phyloP scores from a whole-genome alignment of 495 filamentous ascomycete species.

The Sporormia fimetaria region DNA sequence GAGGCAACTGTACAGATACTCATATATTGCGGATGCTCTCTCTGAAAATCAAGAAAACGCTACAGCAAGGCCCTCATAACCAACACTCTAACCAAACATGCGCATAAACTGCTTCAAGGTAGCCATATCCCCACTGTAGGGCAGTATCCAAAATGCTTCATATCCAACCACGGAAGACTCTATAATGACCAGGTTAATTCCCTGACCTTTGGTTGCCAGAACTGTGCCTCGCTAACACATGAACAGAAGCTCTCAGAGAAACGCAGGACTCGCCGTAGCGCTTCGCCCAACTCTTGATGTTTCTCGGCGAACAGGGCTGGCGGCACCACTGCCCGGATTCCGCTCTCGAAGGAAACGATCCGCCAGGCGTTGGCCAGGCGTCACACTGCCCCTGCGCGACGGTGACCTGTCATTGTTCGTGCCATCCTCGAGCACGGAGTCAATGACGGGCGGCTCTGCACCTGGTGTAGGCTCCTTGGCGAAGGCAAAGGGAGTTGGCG shows the following conservation, averaged over 20 bases:
- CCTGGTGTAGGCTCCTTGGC: slow-evolving; percentile 20
- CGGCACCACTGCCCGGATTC: slow-evolving; percentile 11
- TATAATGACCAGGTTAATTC: no score
- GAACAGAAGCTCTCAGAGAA: slow-evolving; percentile 12
- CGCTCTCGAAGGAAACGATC: slow-evolving; percentile 26
- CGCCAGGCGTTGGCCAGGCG: slow-evolving; percentile 28
- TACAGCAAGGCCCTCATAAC: no score
- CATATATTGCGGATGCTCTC: no score
- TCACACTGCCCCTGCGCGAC: slow-evolving; percentile 8
- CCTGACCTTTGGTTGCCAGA: no score
- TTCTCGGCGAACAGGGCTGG: slow-evolving; percentile 3
- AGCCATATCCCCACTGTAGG: no score
- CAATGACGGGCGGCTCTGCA: slow-evolving; percentile 4
- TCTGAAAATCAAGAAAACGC: no score
- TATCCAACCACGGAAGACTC: no score
- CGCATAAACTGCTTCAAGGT: no score
- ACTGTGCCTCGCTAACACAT: no score
- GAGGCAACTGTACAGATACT: no score
- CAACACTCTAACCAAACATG: no score
- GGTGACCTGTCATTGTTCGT: neutral
- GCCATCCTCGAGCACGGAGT: slow-evolving; percentile 3
- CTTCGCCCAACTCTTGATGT: neutral
- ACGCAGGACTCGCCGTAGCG: slow-evolving; percentile 16
- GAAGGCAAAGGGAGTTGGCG: slow-evolving; percentile 10
- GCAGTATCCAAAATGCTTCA: no score